Base-by-base conservation (phyloP, 2,329 filamentous ascomycete species). In the Apiospora pterosperma region DNA sequence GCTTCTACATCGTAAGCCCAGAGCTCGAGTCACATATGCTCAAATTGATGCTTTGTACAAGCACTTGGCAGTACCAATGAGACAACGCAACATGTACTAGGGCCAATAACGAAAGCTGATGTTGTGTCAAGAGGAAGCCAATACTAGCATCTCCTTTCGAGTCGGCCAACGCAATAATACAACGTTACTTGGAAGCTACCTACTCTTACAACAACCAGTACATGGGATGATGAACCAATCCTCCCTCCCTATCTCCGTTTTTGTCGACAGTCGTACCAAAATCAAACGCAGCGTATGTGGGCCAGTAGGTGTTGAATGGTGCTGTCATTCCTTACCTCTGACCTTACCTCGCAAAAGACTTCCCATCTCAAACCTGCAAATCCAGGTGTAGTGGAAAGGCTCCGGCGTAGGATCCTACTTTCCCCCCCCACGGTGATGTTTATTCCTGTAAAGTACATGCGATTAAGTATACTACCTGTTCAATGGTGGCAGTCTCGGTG, bases 241-340 rank as follows among this genome's bases (percentile, higher is more conserved):
- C 28, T 55, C 48, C 28, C 48, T 34, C 12, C 48, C 48, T n/a
- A n/a, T 55, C 28, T n/a, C 28, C 48, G 48, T 55, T 55, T 55
- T 55, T n/a, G 10, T 16, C 48, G 28, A 55, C 28, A 5, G 28
- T 34, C 48, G 28, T 55, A 55, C 25, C 48, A 25, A 48, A 48
- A 55, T 55, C 48, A 34, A 55, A 28, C 28, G 48, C 28, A 21
- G 2, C 48, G 48, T 34, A 28, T 55, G 3, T 34, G 48, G 48
- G 48, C 48, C 48, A 55, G 48, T 55, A 55, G 48, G 48, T 55
- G 48, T 55, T 55, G 48, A 55, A 55, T 55, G 48, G 48, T 55
- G 48, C 16, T 55, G 34, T 55, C 48, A 55, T 71, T 74, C 75
- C 82, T 85, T 85, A 84, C 82, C 83, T 83, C 82, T 82, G 80